Conservation (phyloP, 257 asterid genomes). For the Cordia subcordata region DNA sequence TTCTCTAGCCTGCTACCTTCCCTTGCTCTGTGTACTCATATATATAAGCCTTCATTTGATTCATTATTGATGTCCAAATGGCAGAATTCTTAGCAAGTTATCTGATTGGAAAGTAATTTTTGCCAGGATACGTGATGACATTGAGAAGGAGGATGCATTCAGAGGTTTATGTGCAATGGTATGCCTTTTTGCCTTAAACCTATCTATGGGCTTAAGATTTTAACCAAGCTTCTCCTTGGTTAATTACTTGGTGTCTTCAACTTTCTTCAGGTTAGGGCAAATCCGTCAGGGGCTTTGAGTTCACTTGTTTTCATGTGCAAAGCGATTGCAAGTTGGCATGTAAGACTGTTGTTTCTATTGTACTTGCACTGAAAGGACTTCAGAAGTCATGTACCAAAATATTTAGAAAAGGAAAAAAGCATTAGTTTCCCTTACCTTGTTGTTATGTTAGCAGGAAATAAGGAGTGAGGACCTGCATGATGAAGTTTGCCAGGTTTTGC, state of each 20-base stretch:
- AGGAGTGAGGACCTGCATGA: conserved; percentile 86
- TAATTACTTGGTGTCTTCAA: conserved; percentile 7
- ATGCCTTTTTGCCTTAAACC: conserved; percentile 6
- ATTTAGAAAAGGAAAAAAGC: too few relatives aligned
- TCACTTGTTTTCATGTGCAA: conserved; percentile 72
- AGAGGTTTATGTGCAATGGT: conserved; percentile 96
- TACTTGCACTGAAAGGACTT: neutral
- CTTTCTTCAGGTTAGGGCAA: conserved; percentile 67
- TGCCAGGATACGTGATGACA: conserved; percentile 91
- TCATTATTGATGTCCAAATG: too few relatives aligned
- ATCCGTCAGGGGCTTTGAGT: conserved; percentile 86
- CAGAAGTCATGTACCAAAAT: too few relatives aligned
- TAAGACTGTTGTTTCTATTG: conserved; percentile 25
- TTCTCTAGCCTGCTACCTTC: too few relatives aligned
- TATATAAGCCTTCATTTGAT: too few relatives aligned
- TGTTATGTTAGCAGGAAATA: conserved; percentile 56
- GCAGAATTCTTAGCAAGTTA: neutral
- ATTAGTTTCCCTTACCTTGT: neutral
- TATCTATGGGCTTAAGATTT: neutral
- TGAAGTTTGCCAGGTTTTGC: conserved; percentile 86
- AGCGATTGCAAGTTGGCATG: conserved; percentile 99
- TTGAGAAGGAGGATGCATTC: conserved; percentile 97
- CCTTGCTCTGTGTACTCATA: too few relatives aligned
- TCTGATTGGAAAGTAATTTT: conserved; percentile 1
- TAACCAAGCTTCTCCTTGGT: conserved; percentile 3